Evolutionary conservation across 192 early-diverging fungal genomes (phyloP).

Genomic region (Coemansia sp.): DNA sequence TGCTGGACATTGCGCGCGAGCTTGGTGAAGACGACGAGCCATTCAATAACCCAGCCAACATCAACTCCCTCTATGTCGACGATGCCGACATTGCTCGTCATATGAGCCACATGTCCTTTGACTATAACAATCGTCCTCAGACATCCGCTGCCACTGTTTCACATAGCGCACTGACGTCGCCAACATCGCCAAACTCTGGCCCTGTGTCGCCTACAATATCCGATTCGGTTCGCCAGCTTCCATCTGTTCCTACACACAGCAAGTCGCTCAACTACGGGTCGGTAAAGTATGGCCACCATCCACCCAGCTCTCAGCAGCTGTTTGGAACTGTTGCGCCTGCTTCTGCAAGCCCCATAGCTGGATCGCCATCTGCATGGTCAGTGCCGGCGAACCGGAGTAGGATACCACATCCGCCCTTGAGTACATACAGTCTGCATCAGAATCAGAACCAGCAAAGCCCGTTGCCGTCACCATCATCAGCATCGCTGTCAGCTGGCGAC

Average conservation of each 20-base stretch:
- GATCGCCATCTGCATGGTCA: background rate
- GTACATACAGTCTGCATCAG: constrained; percentile 34
- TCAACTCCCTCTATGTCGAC: constrained; percentile 36
- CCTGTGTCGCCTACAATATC: background rate
- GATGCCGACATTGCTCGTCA: constrained; percentile 36
- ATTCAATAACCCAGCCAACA: constrained; percentile 11
- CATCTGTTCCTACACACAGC: constrained; percentile 20
- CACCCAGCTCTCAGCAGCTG: no score
- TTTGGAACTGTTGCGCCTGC: constrained; percentile 3
- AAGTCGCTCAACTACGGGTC: constrained; percentile 23
- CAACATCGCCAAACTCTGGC: background rate
- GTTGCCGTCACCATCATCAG: background rate
- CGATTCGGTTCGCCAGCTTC: constrained; percentile 23
- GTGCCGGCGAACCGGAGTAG: constrained; percentile 1
- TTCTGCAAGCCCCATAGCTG: background rate
- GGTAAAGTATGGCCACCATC: background rate
- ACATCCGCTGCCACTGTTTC: constrained; percentile 19
- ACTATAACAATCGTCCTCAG: constrained; percentile 7
- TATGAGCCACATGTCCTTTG: constrained; percentile 27
- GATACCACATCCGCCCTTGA: constrained; percentile 28
- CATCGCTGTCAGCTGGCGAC: constrained; percentile 7
- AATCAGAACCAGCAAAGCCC: constrained; percentile 7
- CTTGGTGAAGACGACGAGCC: constrained; percentile 44
- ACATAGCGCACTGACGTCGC: constrained; percentile 18
- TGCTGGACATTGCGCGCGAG: constrained; percentile 50